Base-by-base conservation (phyloP, 306 rosid species). In the Lotus japonicus region DNA sequence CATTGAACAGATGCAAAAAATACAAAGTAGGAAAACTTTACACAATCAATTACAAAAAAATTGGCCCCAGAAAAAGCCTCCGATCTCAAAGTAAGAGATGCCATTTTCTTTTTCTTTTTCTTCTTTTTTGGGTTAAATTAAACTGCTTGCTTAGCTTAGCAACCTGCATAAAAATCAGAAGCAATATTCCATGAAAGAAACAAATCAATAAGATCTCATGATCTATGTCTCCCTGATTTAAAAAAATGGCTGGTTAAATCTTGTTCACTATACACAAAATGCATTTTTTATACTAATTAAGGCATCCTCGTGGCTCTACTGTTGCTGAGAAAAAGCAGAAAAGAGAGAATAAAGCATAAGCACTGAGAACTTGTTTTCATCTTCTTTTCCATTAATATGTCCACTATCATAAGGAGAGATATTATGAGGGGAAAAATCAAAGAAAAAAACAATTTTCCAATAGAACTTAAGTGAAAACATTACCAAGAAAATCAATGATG, bases 401-500 rank as follows among this genome's bases (percentile, higher is more conserved):
- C 58, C 36, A 23, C 45, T 49, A 14, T 36, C 15, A 44, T 9
- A 33, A 19, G 9, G n/a, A 14, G 23, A 17, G 11, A 67, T 5
- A 26, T 21, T 38, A 38, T 38, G 11, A 38, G 11, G 6, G 7
- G 36, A 6, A 6, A 31, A 28, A 14, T 15, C 31, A 57, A 54
- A 54, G 26, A 38, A 26, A 49, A 9, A 43, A 59, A 18, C 38
- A 44, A 42, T 12, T 5, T 23, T 5, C 48, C 4, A 43, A 11
- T 6, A 12, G 14, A 31, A 11, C 9, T 55, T 23, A 57, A 28
- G 19, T 14, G 65, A 55, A 60, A 60, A 61, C 33, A 33, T 49
- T 91, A 92, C 98, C 96, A 0, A 92, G 57, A 66, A 92, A 92
- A 75, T 92, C 95, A 19, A 89, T 8, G 19, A 87, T 38, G 63